Conservation (phyloP, 768 basidiomycete species). For the Amanita exitialis region DNA sequence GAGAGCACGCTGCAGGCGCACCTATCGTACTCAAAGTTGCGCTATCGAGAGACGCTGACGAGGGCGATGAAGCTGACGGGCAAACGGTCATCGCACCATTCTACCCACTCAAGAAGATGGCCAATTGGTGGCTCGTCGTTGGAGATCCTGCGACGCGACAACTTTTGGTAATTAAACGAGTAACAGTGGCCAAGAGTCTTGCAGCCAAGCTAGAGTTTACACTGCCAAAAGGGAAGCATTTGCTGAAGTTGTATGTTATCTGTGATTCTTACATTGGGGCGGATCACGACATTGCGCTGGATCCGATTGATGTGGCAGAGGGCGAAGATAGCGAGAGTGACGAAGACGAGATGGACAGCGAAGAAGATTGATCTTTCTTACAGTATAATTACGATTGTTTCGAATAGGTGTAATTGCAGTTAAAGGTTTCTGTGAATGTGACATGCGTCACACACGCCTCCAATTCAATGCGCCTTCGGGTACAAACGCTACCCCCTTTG, state of each 20-base stretch:
- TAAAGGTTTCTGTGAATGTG: no score
- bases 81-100: constrained; percentile 88
- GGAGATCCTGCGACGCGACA: constrained; percentile 77
- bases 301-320: constrained; percentile 79
- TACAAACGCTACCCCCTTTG: constrained; percentile 37
- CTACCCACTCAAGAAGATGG: constrained; percentile 84
- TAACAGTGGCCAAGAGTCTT: constrained; percentile 84
- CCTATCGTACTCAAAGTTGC: constrained; percentile 76
- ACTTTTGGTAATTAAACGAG: constrained; percentile 78
- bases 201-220: constrained; percentile 84
- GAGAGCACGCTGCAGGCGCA: constrained; percentile 76
- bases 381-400: no score
- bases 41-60: constrained; percentile 75
- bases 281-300: constrained; percentile 84
- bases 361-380: constrained; percentile 37
- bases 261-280: constrained; percentile 89
- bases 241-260: constrained; percentile 81
- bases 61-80: constrained; percentile 63
- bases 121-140: constrained; percentile 96
- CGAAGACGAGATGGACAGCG: constrained; percentile 53
- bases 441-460: no score
- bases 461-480: constrained; percentile 49
- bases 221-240: constrained; percentile 74
- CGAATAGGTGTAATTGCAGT: no score
- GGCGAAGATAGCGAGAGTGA: constrained; percentile 84